phyloP scores from a whole-genome alignment of 495 filamentous ascomycete species.

The Penicillium arizonense region DNA sequence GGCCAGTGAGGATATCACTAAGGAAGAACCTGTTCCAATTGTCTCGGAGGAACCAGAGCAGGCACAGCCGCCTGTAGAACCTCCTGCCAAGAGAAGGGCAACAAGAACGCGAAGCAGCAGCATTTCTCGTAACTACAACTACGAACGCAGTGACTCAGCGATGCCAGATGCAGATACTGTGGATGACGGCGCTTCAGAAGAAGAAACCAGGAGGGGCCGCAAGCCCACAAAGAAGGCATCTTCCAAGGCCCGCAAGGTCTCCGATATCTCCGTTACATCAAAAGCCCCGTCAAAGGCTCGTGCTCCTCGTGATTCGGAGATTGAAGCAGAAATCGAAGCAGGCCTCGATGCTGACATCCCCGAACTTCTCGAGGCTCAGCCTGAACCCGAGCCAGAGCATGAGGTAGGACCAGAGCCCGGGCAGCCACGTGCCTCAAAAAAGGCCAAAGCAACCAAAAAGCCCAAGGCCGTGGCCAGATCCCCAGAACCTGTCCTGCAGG shows the following conservation, averaged over 20 bases:
- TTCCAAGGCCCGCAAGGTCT: conserved; percentile 52
- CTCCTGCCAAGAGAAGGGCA: conserved; percentile 66
- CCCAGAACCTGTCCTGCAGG: conserved; percentile 2
- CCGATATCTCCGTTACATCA: conserved; percentile 48
- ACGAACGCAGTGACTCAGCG: conserved; percentile 15
- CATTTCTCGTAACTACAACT: conserved; percentile 21
- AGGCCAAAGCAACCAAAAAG: conserved; percentile 38
- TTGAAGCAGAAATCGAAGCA: conserved; percentile 66
- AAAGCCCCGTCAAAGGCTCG: conserved; percentile 35
- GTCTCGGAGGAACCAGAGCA: conserved; percentile 16
- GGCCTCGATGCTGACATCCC: conserved; percentile 49
- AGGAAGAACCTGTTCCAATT: conserved; percentile 35
- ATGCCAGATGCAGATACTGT: conserved; percentile 22
- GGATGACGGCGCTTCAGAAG: conserved; percentile 21
- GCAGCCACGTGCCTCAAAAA: conserved; percentile 35
- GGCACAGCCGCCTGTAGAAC: conserved; percentile 42
- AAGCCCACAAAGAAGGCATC: conserved; percentile 44
- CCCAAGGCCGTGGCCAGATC: conserved; percentile 26
- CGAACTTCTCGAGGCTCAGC: conserved; percentile 6
- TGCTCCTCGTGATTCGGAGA: conserved; percentile 59
- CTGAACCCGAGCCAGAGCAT: neutral
- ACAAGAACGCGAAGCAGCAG: conserved; percentile 51
- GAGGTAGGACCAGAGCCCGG: conserved; percentile 2
- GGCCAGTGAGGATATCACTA: conserved; percentile 58
- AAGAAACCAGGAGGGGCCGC: conserved; percentile 35